phyloP scores from a whole-genome alignment of 305 asterid genomes.

The Solanum hybrid region DNA sequence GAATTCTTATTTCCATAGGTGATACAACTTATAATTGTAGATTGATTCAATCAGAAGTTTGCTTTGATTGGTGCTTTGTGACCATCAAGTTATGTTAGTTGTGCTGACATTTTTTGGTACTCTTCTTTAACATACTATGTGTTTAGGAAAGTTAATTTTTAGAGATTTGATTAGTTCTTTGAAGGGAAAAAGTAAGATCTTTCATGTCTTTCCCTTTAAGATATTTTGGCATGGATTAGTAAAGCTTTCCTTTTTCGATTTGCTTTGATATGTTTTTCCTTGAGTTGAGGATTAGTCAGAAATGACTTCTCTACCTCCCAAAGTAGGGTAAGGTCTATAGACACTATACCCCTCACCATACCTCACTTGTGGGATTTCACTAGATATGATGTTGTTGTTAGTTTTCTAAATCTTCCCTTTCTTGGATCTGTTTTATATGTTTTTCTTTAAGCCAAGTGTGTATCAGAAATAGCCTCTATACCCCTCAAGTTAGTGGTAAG shows the following conservation, averaged over 20 bases:
- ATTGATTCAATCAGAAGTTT: background rate
- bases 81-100: background rate
- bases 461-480: background rate
- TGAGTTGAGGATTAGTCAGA: too few species aligned
- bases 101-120: background rate
- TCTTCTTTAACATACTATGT: background rate
- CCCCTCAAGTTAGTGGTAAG: background rate
- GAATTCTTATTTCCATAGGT: background rate
- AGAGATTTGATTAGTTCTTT: background rate
- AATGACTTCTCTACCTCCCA: too few species aligned
- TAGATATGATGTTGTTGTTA: background rate
- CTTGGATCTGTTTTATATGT: background rate
- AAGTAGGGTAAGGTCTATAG: too few species aligned
- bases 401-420: background rate
- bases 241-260: too few species aligned
- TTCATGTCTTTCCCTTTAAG: too few species aligned
- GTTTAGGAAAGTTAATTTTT: background rate
- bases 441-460: background rate
- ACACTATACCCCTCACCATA: background rate
- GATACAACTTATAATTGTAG: background rate
- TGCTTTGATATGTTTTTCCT: too few species aligned
- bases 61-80: background rate
- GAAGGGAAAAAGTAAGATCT: background rate
- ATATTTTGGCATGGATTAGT: too few species aligned
- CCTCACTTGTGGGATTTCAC: background rate